Conservation (phyloP, 352 stramenopile genomes). For the Globisporangium rhizosaccharum region DNA sequence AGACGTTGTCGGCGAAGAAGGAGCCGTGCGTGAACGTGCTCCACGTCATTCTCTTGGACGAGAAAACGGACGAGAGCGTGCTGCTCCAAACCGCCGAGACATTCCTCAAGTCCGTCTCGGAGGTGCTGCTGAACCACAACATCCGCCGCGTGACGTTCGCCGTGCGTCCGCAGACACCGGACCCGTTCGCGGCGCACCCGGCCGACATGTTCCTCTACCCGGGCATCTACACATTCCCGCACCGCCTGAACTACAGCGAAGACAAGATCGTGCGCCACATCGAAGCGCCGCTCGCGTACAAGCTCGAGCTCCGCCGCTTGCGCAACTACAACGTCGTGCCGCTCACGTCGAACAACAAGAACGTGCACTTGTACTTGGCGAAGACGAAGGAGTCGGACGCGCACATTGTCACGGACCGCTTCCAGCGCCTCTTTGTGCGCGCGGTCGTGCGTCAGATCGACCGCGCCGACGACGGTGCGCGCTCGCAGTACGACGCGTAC, state of each 20-base stretch:
- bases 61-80: conserved; percentile 48
- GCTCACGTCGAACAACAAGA: conserved; percentile 92
- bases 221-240: conserved; percentile 89
- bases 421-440: conserved; percentile 95
- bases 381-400: conserved; percentile 85
- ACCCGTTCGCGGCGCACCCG: conserved; percentile 27
- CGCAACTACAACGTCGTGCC: conserved; percentile 96
- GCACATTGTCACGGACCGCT: conserved; percentile 82
- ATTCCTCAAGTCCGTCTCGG: conserved; percentile 62
- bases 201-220: conserved; percentile 76
- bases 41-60: conserved; percentile 73
- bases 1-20: conserved; percentile 62
- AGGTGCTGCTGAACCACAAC: conserved; percentile 59
- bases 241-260: conserved; percentile 91
- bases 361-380: conserved; percentile 98
- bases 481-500: conserved; percentile 88
- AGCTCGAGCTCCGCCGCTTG: conserved; percentile 97
- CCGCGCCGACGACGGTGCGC: conserved; percentile 59
- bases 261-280: conserved; percentile 98
- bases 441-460: conserved; percentile 91
- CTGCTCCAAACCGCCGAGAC: conserved; percentile 50
- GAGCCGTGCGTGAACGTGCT: conserved; percentile 78
- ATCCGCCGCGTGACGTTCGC: conserved; percentile 89
- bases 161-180: conserved; percentile 51
- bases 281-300: conserved; percentile 96